Percentiles rank a stretch among this genome's conserved stretches.
phyloP scores from a whole-genome alignment of 805 yeast species.

The Barnettozyma siamensis region DNA sequence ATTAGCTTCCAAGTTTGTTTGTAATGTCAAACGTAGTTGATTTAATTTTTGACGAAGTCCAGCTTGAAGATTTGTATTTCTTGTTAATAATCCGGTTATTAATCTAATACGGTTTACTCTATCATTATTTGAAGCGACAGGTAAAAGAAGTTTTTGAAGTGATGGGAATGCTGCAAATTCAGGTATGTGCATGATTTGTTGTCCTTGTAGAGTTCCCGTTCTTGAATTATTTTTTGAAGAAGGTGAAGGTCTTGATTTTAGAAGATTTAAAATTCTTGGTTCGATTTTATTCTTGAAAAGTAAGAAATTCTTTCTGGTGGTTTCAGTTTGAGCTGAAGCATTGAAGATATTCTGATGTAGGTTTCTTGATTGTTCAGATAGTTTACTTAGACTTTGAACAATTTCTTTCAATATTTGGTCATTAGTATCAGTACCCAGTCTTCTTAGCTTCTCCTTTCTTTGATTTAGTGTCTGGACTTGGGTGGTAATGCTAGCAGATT shows the following conservation, averaged over 20 bases:
- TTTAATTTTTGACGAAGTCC: too few species aligned
- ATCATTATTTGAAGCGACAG: background rate
- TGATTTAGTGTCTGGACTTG: background rate
- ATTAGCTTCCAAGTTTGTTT: too few species aligned
- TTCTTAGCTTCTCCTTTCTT: slow-evolving; percentile 4
- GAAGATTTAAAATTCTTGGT: background rate
- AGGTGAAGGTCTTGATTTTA: slow-evolving; percentile 3
- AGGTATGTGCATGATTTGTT: too few species aligned
- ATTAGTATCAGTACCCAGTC: slow-evolving; percentile 3
- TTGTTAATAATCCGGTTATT: background rate
- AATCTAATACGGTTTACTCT: background rate
- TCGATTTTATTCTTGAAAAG: slow-evolving; percentile 7
- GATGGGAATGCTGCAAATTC: background rate
- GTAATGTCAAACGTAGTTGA: too few species aligned
- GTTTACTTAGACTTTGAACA: background rate
- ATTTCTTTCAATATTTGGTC: slow-evolving; percentile 2
- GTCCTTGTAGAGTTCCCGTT: too few species aligned
- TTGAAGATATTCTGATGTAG: background rate
- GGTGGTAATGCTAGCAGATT: background rate
- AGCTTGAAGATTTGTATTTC: too few species aligned
- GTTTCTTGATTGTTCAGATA: slow-evolving; percentile 7
- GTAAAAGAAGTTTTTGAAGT: background rate
- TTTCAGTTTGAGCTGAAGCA: too few species aligned
- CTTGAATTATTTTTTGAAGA: too few species aligned
- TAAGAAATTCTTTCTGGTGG: too few species aligned